These are phyloP conservation scores for Talaromyces sp. DNA, from an alignment of 2,329 filamentous ascomycete genomes.

Conservation along the genomic window DNA sequence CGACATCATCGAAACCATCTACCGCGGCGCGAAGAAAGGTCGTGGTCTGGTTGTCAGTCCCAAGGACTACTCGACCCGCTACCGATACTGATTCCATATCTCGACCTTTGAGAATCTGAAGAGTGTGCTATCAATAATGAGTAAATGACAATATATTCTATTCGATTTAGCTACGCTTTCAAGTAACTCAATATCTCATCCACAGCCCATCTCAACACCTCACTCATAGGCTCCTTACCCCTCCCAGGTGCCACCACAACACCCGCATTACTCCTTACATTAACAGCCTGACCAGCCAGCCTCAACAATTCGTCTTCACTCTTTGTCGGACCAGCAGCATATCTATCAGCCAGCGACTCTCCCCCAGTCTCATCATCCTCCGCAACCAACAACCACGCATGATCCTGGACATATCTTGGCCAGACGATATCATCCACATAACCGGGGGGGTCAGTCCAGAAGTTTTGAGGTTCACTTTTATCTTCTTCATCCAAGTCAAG, in stretches of 20 bases:
- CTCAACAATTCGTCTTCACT: slow-evolving; percentile 34
- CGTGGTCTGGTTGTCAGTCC: slow-evolving; percentile 93
- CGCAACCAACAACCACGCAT: slow-evolving; percentile 72
- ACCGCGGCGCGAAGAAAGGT: slow-evolving; percentile 97
- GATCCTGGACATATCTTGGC: slow-evolving; percentile 84
- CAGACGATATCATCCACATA: slow-evolving; percentile 95
- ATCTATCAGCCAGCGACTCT: slow-evolving; percentile 24
- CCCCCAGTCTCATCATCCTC: slow-evolving; percentile 54
- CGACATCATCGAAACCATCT: slow-evolving; percentile 97
- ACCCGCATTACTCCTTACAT: slow-evolving; percentile 46
- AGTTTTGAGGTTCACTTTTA: slow-evolving; percentile 58
- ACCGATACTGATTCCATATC: slow-evolving; percentile 53
- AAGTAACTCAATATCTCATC: slow-evolving; percentile 52
- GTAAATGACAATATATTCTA: background rate
- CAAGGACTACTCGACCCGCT: slow-evolving; percentile 71
- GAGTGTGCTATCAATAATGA: background rate
- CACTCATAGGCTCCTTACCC: slow-evolving; percentile 58
- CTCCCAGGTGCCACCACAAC: slow-evolving; percentile 47
- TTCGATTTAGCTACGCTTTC: slow-evolving; percentile 13
- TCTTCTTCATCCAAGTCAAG: slow-evolving; percentile 31
- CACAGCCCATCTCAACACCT: slow-evolving; percentile 66
- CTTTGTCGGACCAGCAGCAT: slow-evolving; percentile 24
- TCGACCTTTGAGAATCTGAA: background rate
- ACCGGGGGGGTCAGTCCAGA: slow-evolving; percentile 90
- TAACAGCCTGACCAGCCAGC: slow-evolving; percentile 32